These are phyloP conservation scores for Jamesozyma spencerorum DNA, from an alignment of 805 yeast species.

Conservation along the genomic window DNA sequence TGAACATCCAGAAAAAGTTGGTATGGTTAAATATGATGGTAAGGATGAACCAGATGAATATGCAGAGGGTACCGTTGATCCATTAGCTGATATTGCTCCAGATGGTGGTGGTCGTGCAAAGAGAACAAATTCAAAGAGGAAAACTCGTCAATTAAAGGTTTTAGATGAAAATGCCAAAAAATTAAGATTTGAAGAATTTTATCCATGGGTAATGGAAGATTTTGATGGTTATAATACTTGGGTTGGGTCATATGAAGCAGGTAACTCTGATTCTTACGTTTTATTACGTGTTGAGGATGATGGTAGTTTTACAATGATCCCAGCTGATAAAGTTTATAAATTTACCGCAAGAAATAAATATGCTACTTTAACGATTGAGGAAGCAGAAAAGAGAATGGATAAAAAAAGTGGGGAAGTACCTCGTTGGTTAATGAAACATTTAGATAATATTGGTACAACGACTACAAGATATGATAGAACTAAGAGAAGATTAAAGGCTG, in stretches of 20 bases:
- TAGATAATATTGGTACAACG: conserved; percentile 52
- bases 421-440: conserved; percentile 91
- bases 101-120: conserved; percentile 77
- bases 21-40: conserved; percentile 34
- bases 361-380: conserved; percentile 88
- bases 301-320: conserved; percentile 81
- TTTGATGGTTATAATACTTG: conserved; percentile 88
- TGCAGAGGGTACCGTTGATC: conserved; percentile 28
- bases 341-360: conserved; percentile 90
- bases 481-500: conserved; percentile 39
- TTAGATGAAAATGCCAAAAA: conserved; percentile 77
- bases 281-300: conserved; percentile 74
- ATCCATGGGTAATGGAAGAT: conserved; percentile 98
- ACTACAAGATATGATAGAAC: conserved; percentile 44
- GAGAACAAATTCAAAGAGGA: conserved; percentile 54
- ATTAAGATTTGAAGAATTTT: conserved; percentile 88
- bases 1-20: conserved; percentile 32
- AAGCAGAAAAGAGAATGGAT: conserved; percentile 92
- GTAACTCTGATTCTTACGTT: conserved; percentile 73
- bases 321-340: conserved; percentile 87
- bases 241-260: conserved; percentile 94
- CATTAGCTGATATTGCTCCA: conserved; percentile 69
- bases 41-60: conserved; percentile 36
- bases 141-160: conserved; percentile 74
- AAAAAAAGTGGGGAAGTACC: conserved; percentile 63